Evolutionary conservation across 306 rosid species (phyloP).

Genomic region (Lathyrus sativus): DNA sequence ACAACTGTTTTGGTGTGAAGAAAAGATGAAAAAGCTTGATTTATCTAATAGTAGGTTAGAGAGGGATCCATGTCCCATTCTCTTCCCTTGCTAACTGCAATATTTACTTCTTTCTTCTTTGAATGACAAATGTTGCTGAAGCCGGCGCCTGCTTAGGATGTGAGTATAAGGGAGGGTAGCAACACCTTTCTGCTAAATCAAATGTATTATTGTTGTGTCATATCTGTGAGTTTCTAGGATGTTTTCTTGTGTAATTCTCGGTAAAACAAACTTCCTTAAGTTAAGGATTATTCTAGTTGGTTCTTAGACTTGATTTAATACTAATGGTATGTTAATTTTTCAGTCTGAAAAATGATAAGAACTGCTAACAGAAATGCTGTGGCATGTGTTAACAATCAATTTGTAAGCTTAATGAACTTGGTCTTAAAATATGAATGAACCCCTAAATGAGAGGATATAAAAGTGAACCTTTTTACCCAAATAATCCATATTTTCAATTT

Average conservation of each 20-base stretch:
- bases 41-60: slow-evolving; percentile 59
- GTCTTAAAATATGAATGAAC: too few relatives aligned
- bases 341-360: not conserved
- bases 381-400: too few relatives aligned
- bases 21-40: slow-evolving; percentile 83
- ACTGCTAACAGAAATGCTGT: too few relatives aligned
- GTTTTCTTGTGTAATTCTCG: slow-evolving; percentile 13
- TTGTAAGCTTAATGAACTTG: too few relatives aligned
- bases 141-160: slow-evolving; percentile 21
- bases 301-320: not conserved
- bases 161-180: not conserved
- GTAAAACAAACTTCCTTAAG: slow-evolving; percentile 14
- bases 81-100: slow-evolving; percentile 64
- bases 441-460: too few relatives aligned
- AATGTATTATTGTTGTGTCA: slow-evolving; percentile 28
- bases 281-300: slow-evolving; percentile 27
- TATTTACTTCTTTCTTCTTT: not conserved
- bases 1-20: slow-evolving; percentile 91
- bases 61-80: slow-evolving; percentile 81
- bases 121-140: slow-evolving; percentile 20
- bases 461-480: too few relatives aligned
- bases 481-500: too few relatives aligned
- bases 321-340: not conserved
- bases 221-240: slow-evolving; percentile 32
- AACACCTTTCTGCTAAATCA: slow-evolving; percentile 11